Evolutionary conservation across 1,139 yeast species (phyloP).

Genomic region (Yamadazyma dushanensis): DNA sequence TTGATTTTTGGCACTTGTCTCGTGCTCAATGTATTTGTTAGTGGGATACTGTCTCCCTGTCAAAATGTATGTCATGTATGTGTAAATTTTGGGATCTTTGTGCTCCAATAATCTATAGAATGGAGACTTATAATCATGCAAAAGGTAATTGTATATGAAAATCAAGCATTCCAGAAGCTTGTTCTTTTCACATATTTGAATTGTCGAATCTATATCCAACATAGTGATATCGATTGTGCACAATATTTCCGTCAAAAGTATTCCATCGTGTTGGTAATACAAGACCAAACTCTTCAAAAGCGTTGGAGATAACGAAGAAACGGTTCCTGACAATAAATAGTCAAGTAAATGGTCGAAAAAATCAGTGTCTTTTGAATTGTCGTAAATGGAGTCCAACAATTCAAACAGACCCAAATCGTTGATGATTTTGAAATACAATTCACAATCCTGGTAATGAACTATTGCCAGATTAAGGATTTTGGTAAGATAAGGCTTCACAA

Average conservation of each 20-base stretch:
- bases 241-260: conserved; percentile 59
- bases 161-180: conserved; percentile 56
- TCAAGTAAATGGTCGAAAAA: conserved; percentile 56
- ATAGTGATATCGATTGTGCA: conserved; percentile 62
- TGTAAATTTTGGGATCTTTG: conserved; percentile 39
- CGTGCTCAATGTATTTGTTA: conserved; percentile 43
- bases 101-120: conserved; percentile 51
- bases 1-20: conserved; percentile 39
- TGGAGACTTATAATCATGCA: conserved; percentile 70
- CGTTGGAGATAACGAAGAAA: conserved; percentile 57
- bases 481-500: conserved; percentile 56
- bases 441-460: conserved; percentile 25
- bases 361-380: conserved; percentile 34
- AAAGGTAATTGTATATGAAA: conserved; percentile 66
- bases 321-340: conserved; percentile 47
- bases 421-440: conserved; percentile 23
- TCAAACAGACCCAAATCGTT: conserved; percentile 5
- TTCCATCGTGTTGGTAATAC: conserved; percentile 44
- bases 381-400: conserved; percentile 56
- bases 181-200: conserved; percentile 51
- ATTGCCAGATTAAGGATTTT: conserved; percentile 57
- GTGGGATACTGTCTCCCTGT: conserved; percentile 82
- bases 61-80: conserved; percentile 66
- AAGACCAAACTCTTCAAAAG: conserved; percentile 61
- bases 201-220: conserved; percentile 74